Conservation (phyloP, 164 flowering plant species). For the Cinnamomum micranthum region DNA sequence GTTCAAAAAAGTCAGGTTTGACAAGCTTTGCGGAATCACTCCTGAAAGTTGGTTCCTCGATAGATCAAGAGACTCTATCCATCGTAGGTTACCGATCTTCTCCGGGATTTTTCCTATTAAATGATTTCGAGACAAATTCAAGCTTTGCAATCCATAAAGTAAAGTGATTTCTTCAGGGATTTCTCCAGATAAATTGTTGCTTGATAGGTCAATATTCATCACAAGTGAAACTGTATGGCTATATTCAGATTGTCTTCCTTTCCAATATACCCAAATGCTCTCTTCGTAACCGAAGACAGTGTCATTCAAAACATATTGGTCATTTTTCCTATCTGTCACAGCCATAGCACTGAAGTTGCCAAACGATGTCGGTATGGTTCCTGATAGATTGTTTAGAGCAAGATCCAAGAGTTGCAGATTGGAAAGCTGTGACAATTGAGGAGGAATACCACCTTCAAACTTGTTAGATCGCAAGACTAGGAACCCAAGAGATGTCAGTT, state of each 20-base stretch:
- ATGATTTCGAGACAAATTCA: constrained; percentile 41
- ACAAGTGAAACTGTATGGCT: constrained; percentile 32
- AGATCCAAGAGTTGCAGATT: constrained; percentile 25
- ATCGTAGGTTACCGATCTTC: constrained; percentile 17
- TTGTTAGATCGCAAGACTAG: constrained; percentile 11
- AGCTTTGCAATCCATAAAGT: constrained; percentile 16
- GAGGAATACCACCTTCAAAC: constrained; percentile 22
- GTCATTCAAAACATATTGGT: background rate
- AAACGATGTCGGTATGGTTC: constrained; percentile 25
- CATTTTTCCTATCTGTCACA: background rate
- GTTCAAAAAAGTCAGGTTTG: constrained; percentile 21
- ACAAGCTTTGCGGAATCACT: constrained; percentile 35
- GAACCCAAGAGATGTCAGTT: constrained; percentile 1
- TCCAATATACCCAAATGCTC: constrained; percentile 16
- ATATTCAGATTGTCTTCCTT: constrained; percentile 20
- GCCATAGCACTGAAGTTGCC: constrained; percentile 19
- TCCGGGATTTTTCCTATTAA: constrained; percentile 35
- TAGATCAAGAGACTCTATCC: constrained; percentile 37
- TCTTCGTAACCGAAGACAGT: constrained; percentile 27
- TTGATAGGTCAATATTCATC: constrained; percentile 32
- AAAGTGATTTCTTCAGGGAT: constrained; percentile 26
- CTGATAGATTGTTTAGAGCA: constrained; percentile 17
- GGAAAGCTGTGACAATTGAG: constrained; percentile 6
- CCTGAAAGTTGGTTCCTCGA: constrained; percentile 42
- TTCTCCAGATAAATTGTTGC: constrained; percentile 28